Evolutionary conservation across 2,329 filamentous ascomycete genomes (phyloP), one percentile per base, ranked within the genome.

Genomic region (Onygenales sp.): DNA sequence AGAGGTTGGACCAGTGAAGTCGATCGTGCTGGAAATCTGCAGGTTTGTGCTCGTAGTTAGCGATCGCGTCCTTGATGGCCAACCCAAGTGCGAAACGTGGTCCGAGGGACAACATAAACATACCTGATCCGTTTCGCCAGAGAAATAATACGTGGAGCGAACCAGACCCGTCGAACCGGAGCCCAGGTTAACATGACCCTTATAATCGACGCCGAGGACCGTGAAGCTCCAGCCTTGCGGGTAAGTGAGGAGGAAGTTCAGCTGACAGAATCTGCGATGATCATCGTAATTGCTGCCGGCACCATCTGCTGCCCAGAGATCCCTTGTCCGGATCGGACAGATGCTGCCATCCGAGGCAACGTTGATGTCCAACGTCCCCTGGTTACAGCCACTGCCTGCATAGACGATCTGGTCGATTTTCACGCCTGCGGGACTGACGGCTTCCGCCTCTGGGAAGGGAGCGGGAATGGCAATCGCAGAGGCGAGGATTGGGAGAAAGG

Each of bases 231-330:
- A 57, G 11, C 53, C 53, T 27, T 44, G 38, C n/a, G 55, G 55
- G 39, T 57, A 57, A 13, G 44, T 41, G n/a, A 57, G 53, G 41
- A 53, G 44, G 8, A 57, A 54, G 53, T 55, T 57, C 32, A 57
- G n/a, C 43, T 57, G 55, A 50, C 55, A 57, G 42, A 55, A 55
- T 39, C 50, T 53, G 53, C 55, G 55, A 17, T 27, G 49, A 11
- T 55, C 55, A 17, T 45, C 47, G 17, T 52, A 36, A 14, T 7
- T 9, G 17, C 52, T 38, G 13, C 50, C 51, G 36, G 53, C 45
- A 11, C 55, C 55, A 43, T 33, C 38, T 13, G 38, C 32, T 32
- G 55, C 55, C 5, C 49, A 47, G 31, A 52, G 21, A 39, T 52
- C 52, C 50, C 45, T 55, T 44, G 51, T 55, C 50, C 46, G 43